Percentiles rank a stretch among this genome's conserved stretches.
phyloP scores from a whole-genome alignment of 768 basidiomycete genomes.

The Neoboletus magnificus region DNA sequence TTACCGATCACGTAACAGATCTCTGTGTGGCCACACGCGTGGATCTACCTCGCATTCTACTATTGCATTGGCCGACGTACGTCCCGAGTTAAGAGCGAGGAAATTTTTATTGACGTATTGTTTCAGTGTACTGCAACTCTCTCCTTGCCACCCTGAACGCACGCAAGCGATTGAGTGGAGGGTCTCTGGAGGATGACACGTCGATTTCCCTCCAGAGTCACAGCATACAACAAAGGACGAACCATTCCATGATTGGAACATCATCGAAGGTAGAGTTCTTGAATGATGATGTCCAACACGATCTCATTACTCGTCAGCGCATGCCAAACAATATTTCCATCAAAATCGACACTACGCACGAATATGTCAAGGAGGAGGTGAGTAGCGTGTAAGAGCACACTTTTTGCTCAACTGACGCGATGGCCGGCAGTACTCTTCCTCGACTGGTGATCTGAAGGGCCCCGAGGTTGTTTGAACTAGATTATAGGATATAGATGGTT shows the following conservation, averaged over 20 bases:
- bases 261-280: constrained; percentile 4
- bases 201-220: constrained; percentile 15
- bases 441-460: constrained; percentile 7
- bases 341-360: constrained; percentile 61
- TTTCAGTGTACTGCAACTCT: constrained; percentile 55
- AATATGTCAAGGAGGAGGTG: constrained; percentile 42
- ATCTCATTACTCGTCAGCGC: constrained; percentile 5
- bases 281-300: too few species aligned
- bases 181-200: constrained; percentile 5
- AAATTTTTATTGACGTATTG: background rate
- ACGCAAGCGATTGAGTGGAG: constrained; percentile 42
- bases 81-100: constrained; percentile 19
- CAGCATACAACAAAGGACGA: constrained; percentile 4
- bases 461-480: constrained; percentile 3
- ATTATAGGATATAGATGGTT: background rate
- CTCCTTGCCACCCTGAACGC: constrained; percentile 61
- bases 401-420: background rate
- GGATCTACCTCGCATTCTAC: constrained; percentile 59
- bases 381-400: background rate
- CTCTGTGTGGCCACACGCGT: constrained; percentile 42
- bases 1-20: constrained; percentile 35
- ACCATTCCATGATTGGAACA: background rate
- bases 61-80: constrained; percentile 57
- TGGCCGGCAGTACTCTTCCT: background rate
- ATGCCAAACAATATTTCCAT: constrained; percentile 54